Base-by-base conservation (phyloP, 139 green algal genomes). In the Penium margaritaceum region DNA sequence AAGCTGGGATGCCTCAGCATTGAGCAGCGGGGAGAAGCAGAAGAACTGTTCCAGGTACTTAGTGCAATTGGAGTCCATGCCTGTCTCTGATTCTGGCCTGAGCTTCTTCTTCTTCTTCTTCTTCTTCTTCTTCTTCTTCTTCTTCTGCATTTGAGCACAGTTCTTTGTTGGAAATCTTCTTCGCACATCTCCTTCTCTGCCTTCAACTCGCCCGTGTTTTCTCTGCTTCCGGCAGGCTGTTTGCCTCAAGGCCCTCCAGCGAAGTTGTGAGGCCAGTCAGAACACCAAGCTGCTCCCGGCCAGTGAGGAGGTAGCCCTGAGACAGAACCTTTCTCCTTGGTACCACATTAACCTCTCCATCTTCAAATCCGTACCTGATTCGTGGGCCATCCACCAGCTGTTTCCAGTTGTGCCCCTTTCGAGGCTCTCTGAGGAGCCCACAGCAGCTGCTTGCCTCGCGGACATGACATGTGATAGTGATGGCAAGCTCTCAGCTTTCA, bases 381-480 rank as follows among this genome's bases (percentile, higher is more conserved):
- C 66, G 61, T 90, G 86, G 86, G 86, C 87, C 36, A 90, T 90
- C 64, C 12, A 76, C 29, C 86, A 90, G 85, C 27, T 91, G 17
- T 90, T 90, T 71, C 86, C 86, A 33, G 72, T 91, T 41, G 35
- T 91, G 69, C 86, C 86, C 44, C 70, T 90, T 30, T 69, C 83
- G 32, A 72, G 83, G 1, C 77, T 91, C 37, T n/a, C 63, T 17
- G 82, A 90, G 69, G 54, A 84, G 65, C 87, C 86, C 7, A 44
- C 36, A 27, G 32, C 76, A n/a, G 19, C 43, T 37, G 86, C 86
- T 51, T 83, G 72, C 0, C 77, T 90, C 58, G 84, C 76, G 1
- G 86, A 90, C 71, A 39, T 90, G 2, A 90, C 86, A 14, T 90
- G 86, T 71, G 86, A 90, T 76, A 82, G 60, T 0, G 86, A 90